Evolutionary conservation across 2,329 filamentous ascomycete species (phyloP).

Genomic region (Neofusicoccum parvum): DNA sequence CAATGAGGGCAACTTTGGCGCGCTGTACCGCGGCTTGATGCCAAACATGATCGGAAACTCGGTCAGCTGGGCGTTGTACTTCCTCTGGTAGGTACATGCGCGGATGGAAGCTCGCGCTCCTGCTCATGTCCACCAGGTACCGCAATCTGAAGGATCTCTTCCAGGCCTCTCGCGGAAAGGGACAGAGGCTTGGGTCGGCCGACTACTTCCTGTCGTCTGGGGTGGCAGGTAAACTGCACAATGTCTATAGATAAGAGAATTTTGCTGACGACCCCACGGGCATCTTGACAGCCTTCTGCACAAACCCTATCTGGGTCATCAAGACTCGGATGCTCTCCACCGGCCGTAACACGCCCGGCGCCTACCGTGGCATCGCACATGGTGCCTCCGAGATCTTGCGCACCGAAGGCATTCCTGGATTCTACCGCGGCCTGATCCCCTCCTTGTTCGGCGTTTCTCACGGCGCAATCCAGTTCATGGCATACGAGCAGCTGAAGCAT

Average conservation of each 20-base stretch:
- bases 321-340: conserved; percentile 97
- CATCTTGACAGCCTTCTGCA: conserved; percentile 75
- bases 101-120: background rate
- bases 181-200: conserved; percentile 55
- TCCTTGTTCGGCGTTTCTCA: conserved; percentile 86
- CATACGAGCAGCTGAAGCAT: conserved; percentile 77
- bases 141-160: conserved; percentile 61
- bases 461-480: conserved; percentile 92
- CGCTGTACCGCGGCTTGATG: conserved; percentile 85
- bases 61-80: conserved; percentile 88
- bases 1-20: conserved; percentile 61
- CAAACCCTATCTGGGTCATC: conserved; percentile 97
- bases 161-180: conserved; percentile 41
- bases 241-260: background rate
- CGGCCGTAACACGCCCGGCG: conserved; percentile 70
- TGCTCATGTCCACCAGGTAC: conserved; percentile 44
- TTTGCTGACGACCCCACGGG: conserved; percentile 52
- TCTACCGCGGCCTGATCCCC: conserved; percentile 85
- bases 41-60: conserved; percentile 92
- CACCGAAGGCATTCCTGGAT: conserved; percentile 74
- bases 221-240: conserved; percentile 49
- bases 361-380: conserved; percentile 76
- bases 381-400: conserved; percentile 69
- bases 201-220: conserved; percentile 84
- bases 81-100: conserved; percentile 59